Conservation (phyloP, 441 rosid species). For the Lagerstroemia fauriei region DNA sequence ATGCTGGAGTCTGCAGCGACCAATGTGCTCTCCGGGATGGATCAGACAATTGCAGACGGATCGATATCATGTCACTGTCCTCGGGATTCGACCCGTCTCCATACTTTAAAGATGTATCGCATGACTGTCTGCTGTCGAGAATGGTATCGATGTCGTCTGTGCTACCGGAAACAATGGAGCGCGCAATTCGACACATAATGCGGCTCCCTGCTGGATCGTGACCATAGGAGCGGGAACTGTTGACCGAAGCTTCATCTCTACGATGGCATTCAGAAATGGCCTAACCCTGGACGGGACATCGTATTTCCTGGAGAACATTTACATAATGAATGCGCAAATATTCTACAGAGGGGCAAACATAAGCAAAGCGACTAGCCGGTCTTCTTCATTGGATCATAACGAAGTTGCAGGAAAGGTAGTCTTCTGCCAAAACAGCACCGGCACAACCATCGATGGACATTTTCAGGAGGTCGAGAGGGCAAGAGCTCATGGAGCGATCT, state of each 20-base stretch:
- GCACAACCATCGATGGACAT: conserved; percentile 16
- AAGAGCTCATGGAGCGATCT: conserved; percentile 43
- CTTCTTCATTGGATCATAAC: conserved; percentile 19
- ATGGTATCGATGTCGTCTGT: conserved; percentile 32
- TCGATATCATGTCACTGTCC: conserved; percentile 38
- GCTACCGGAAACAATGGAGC: conserved; percentile 31
- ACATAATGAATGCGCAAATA: conserved; percentile 31
- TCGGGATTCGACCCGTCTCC: conserved; percentile 26
- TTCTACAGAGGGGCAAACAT: conserved; percentile 33
- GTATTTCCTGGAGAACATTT: conserved; percentile 32
- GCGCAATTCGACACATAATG: conserved; percentile 25
- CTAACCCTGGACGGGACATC: conserved; percentile 37
- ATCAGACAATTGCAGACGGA: conserved; percentile 41
- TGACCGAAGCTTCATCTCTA: conserved; percentile 33
- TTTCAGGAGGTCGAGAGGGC: conserved; percentile 33
- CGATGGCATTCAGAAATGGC: conserved; percentile 27
- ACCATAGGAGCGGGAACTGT: conserved; percentile 40
- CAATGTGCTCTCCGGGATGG: conserved; percentile 40
- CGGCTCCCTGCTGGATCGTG: conserved; percentile 40
- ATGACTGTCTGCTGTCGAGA: conserved; percentile 34
- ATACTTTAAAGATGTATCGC: conserved; percentile 31
- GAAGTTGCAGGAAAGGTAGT: conserved; percentile 47
- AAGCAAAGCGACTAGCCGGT: conserved; percentile 29
- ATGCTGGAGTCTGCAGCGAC: conserved; percentile 23
- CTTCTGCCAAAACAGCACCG: conserved; percentile 27